These are phyloP conservation scores for Thelonectria blattea DNA, from an alignment of 2,329 filamentous ascomycete species.

Conservation along the genomic window DNA sequence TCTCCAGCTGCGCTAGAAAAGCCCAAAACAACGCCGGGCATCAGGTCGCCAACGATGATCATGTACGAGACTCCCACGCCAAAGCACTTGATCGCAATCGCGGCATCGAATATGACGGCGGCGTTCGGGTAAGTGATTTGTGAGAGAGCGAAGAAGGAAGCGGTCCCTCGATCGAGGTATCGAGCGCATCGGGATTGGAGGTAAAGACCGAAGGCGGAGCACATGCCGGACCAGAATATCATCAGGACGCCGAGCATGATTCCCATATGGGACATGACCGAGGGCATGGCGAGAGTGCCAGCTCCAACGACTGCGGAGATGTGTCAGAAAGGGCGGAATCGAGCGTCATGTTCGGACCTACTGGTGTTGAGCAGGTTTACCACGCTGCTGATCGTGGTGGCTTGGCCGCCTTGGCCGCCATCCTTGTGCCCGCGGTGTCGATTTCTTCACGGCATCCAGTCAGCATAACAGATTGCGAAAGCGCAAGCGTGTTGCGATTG, in stretches of 20 bases:
- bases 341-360: constrained; percentile 50
- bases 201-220: constrained; percentile 91
- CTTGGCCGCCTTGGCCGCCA: constrained; percentile 71
- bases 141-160: constrained; percentile 95
- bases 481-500: constrained; percentile 18
- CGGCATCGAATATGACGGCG: constrained; percentile 91
- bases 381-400: constrained; percentile 87
- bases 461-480: constrained; percentile 17
- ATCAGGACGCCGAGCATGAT: constrained; percentile 83
- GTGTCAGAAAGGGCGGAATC: constrained; percentile 28
- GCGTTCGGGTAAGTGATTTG: constrained; percentile 97
- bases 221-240: constrained; percentile 89
- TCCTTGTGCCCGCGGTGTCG: constrained; percentile 73
- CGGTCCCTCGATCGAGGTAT: constrained; percentile 86
- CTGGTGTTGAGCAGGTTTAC: constrained; percentile 97
- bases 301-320: constrained; percentile 79
- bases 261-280: constrained; percentile 93
- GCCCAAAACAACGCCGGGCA: constrained; percentile 90
- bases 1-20: constrained; percentile 70
- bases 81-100: constrained; percentile 97
- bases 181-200: constrained; percentile 91
- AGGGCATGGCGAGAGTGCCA: constrained; percentile 93
- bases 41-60: constrained; percentile 97
- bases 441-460: constrained; percentile 45
- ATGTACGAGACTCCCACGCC: constrained; percentile 96